Evolutionary conservation across 2,329 filamentous ascomycete species (phyloP).

Genomic region (Orbilia javanica): DNA sequence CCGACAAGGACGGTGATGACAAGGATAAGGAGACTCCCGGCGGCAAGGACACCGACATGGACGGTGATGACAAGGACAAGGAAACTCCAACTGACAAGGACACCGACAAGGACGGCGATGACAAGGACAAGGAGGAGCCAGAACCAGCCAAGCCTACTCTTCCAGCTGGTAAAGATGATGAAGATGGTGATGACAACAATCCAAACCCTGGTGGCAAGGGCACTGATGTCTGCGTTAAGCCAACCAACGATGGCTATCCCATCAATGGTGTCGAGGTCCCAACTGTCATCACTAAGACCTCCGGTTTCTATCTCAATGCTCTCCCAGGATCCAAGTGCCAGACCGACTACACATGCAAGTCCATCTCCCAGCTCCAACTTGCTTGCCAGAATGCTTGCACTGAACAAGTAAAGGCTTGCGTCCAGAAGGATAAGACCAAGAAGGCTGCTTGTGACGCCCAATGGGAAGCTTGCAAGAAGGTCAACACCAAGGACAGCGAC

Average conservation of each 20-base stretch:
- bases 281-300: not conserved
- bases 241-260: not conserved
- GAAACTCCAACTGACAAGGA: not conserved
- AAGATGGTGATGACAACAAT: not conserved
- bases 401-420: conserved; percentile 22
- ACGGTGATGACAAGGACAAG: not conserved
- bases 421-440: conserved; percentile 10
- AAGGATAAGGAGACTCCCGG: not conserved
- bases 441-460: conserved; percentile 26
- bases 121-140: not conserved
- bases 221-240: not conserved
- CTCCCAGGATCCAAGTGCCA: conserved; percentile 18
- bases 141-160: not conserved
- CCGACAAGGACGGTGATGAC: conserved; percentile 3
- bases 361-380: not conserved
- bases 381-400: conserved; percentile 33
- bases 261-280: not conserved
- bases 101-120: not conserved
- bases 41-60: not conserved
- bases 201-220: conserved; percentile 10
- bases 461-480: not conserved
- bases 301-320: conserved; percentile 19
- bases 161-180: not conserved
- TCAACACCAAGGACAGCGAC: not conserved
- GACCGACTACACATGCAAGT: conserved; percentile 22